Base-by-base conservation (phyloP, 2,329 filamentous ascomycete genomes). In the Coleophoma eucalyptorum region DNA sequence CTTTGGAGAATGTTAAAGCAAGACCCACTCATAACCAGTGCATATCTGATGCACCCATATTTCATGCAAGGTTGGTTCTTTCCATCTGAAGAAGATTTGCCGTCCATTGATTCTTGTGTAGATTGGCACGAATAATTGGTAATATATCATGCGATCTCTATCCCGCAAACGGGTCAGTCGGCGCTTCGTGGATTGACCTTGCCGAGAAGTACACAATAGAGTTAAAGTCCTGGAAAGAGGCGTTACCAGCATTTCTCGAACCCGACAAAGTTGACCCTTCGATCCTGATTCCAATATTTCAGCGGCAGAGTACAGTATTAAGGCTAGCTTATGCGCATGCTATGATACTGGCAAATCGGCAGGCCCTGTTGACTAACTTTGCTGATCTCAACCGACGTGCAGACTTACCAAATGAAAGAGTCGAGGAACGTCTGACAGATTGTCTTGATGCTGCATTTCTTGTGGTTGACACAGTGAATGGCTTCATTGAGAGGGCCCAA, bases 261-360 rank as follows among this genome's bases (percentile, higher is more conserved):
- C 55, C 55, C 2, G 41, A 48, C 3, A 51, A 53, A 12, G 66
- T 78, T 12, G 66, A 68, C 3, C 74, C 74, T 0, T 72, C 69
- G 0, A 75, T 70, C 51, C 61, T 78, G 2, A 73, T 78, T 11
- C 69, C 71, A 0, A 70, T 66, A 4, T 76, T 77, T 37, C 67
- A 64, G 33, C 70, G 69, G 3, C 79, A 83, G 54, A 73, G 78
- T 2, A 75, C 70, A 0, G 78, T 80, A 1, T 62, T 83, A 10
- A 76, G 74, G 37, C 66, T 83, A 0, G 78, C 78, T 0, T 75
- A 81, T 54, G 74, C 72, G 4, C 80, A 83, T 48, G 77, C 79
- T 2, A 68, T 78, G 8, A 79, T 84, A 59, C 72, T 83, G 16
- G 73, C 77, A 6, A 80, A 78, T 43, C 73, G 80, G 0, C 73